Conservation (phyloP, 106 monocot species). For the Acorus calamus region DNA sequence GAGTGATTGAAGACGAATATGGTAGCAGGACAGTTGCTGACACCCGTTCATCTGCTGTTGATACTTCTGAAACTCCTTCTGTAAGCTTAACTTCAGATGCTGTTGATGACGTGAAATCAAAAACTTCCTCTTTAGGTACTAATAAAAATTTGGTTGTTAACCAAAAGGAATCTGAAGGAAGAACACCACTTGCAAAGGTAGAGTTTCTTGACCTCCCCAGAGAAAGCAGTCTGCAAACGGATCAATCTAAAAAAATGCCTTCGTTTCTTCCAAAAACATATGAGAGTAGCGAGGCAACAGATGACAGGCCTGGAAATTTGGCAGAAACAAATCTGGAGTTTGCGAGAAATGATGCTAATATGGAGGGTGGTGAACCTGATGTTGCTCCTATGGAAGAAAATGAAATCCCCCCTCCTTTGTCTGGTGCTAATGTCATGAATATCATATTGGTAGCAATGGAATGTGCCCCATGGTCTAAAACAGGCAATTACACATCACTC, state of each 20-base stretch:
- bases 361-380: constrained; percentile 1
- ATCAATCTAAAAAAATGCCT: constrained; percentile 5
- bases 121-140: background rate
- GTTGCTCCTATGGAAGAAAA: constrained; percentile 23
- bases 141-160: constrained; percentile 2
- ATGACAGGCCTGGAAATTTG: constrained; percentile 11
- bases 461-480: constrained; percentile 93
- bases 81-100: background rate
- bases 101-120: no score
- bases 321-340: constrained; percentile 9
- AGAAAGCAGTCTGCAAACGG: constrained; percentile 15
- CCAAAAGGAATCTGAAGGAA: constrained; percentile 1
- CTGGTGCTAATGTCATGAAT: constrained; percentile 82
- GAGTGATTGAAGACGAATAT: constrained; percentile 5
- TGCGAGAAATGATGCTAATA: background rate
- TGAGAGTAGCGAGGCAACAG: constrained; percentile 7
- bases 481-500: constrained; percentile 36
- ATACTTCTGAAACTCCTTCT: constrained; percentile 1
- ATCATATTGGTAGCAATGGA: constrained; percentile 77
- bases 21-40: constrained; percentile 5
- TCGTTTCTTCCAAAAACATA: constrained; percentile 9
- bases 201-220: constrained; percentile 21
- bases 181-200: constrained; percentile 2
- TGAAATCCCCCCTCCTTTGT: constrained; percentile 33
- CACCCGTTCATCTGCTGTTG: constrained; percentile 10